Evolutionary conservation across 306 rosid genomes (phyloP).

Genomic region (Oemleria cerasiformis): DNA sequence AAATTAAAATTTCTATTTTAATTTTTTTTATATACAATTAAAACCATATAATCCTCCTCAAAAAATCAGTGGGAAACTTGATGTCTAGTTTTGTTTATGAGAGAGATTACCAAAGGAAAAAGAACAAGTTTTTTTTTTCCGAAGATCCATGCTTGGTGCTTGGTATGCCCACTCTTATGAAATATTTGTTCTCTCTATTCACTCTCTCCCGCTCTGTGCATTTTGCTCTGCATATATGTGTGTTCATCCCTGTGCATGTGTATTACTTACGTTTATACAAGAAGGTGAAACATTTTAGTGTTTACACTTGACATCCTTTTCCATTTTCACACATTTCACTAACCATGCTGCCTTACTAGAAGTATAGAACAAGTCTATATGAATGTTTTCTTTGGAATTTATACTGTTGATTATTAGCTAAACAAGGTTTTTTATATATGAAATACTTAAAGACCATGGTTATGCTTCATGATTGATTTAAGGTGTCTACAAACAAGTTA

Average conservation of each 20-base stretch:
- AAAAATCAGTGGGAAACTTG: neutral
- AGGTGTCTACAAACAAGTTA: neutral
- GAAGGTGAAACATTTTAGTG: neutral
- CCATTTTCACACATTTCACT: neutral
- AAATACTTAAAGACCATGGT: neutral
- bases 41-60: no score
- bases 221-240: no score
- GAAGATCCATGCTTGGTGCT: slow-evolving; percentile 94
- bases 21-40: no score
- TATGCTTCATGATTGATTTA: slow-evolving; percentile 5
- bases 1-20: no score
- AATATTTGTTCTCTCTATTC: slow-evolving; percentile 8
- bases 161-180: slow-evolving; percentile 47
- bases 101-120: slow-evolving; percentile 94
- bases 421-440: neutral
- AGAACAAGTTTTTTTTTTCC: slow-evolving; percentile 97
- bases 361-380: no score
- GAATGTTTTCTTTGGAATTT: neutral
- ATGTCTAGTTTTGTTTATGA: slow-evolving; percentile 11
- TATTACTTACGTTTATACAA: neutral
- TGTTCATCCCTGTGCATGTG: neutral
- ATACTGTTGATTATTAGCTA: neutral
- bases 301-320: neutral
- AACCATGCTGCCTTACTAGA: neutral
- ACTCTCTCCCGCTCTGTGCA: neutral